Evolutionary conservation across 2,329 filamentous ascomycete genomes (phyloP), one percentile per base, ranked within the genome.

Genomic region (Fusarium miscanthi): DNA sequence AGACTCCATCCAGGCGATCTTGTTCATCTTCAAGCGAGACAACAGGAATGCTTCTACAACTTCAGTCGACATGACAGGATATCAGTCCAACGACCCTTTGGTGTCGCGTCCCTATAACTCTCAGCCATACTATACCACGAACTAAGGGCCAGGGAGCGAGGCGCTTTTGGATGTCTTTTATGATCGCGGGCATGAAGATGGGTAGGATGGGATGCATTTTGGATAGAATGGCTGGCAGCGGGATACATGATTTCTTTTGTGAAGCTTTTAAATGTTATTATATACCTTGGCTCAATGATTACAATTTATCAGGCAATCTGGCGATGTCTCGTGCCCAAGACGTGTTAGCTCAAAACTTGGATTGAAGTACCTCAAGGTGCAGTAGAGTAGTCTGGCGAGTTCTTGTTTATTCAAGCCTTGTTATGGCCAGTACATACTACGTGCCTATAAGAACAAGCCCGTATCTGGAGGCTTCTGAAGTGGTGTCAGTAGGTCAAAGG

Each of bases 1-100:
- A 5, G 72, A 74, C 4, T 74, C 61, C 3, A 4, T 74, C 8
- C 63, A 59, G 23, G 71, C 71, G 8, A 74, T 62, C 5, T 7
- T 74, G 9, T 74, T 74, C 9, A 70, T 69, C 11, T 37, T 72
- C 14, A 37, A 25, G n/a, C 23, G 17, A 4, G 49, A 41, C 17
- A 33, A 62, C 5, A 45, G 45, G 10, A 23, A 33, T 12, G 19
- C 17, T 13, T 48, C 65, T 4, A 21, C 51, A 5, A 58, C 40
- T 6, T 19, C 52, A 12, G 65, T 69, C 23, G 59, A 60, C 10
- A 63, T 69, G 66, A 64, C 58, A 1, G 51, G 51, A 4, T 69
- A 69, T 3, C 63, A 52, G 25, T 69, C 59, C 1, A n/a, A 53
- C 16, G 66, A 69, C 2, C 51, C 27, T 14, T 27, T 69, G 13